Evolutionary conservation across 371 early-diverging fungal species (phyloP).

Genomic region (Furculomyces boomerangus): DNA sequence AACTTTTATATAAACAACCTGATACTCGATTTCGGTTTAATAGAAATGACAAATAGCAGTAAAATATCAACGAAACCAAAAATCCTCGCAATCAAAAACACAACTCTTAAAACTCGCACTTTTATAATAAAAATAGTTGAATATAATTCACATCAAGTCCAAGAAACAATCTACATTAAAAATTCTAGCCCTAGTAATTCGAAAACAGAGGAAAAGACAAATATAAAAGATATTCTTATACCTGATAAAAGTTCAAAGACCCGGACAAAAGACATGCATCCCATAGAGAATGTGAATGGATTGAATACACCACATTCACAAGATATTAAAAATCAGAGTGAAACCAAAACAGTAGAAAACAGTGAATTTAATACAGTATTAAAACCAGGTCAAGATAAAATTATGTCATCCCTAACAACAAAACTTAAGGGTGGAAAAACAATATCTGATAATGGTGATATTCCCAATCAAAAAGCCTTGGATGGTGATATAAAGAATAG

Average conservation of each 20-base stretch:
- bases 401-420: not conserved
- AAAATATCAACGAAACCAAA: not conserved
- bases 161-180: slow-evolving; percentile 21
- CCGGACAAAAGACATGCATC: not conserved
- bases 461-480: too few relatives aligned
- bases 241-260: not conserved
- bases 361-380: not conserved
- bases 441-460: too few relatives aligned
- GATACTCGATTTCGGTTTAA: slow-evolving; percentile 58
- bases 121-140: slow-evolving; percentile 60
- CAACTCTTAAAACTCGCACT: slow-evolving; percentile 56
- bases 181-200: not conserved
- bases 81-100: slow-evolving; percentile 53
- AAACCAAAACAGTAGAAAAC: not conserved
- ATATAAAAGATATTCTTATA: not conserved
- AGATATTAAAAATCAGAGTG: not conserved
- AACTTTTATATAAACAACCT: slow-evolving; percentile 67
- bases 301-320: not conserved
- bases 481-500: too few relatives aligned
- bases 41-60: not conserved
- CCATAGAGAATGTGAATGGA: not conserved
- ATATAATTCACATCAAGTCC: slow-evolving; percentile 11
- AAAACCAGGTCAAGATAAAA: not conserved
- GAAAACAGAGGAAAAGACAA: not conserved
- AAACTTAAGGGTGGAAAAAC: too few relatives aligned